Percentiles rank a stretch among this genome's conserved stretches.
Evolutionary conservation across 2,329 filamentous ascomycete genomes (phyloP).

Genomic region (Arachnopeziza araneosa): DNA sequence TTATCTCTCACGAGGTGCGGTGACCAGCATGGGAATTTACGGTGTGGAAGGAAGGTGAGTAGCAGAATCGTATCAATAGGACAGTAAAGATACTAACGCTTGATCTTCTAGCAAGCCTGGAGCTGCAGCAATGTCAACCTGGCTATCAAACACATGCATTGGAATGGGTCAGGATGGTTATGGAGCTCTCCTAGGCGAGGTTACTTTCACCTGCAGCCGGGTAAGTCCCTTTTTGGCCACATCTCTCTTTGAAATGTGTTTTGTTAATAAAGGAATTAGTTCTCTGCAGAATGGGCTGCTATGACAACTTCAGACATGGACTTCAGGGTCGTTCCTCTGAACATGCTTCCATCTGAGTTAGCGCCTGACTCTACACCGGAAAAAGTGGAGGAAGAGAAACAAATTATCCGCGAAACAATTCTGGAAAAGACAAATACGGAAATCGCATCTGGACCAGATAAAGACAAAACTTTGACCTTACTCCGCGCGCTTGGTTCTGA

Average conservation of each 20-base stretch:
- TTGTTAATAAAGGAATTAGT: not conserved
- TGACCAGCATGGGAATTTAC: conserved; percentile 4
- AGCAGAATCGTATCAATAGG: not conserved
- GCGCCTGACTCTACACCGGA: not conserved
- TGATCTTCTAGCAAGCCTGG: conserved; percentile 1
- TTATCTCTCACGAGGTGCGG: not conserved
- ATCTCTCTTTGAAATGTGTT: not conserved
- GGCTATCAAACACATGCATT: conserved; percentile 4
- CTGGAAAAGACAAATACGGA: not conserved
- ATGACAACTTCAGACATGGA: conserved; percentile 5
- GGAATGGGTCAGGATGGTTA: conserved; percentile 1
- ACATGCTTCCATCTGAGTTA: conserved; percentile 4
- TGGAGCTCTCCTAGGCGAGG: conserved; percentile 2
- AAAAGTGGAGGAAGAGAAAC: conserved; percentile 3
- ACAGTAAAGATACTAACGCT: not conserved
- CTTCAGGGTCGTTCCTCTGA: conserved; percentile 2
- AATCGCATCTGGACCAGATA: conserved; percentile 1
- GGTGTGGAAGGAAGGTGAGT: conserved; percentile 3
- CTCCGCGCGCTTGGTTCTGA: conserved; percentile 3
- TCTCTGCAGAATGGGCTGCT: conserved; percentile 5
- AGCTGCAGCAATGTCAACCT: conserved; percentile 4
- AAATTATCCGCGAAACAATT: conserved; percentile 5
- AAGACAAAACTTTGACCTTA: conserved; percentile 1
- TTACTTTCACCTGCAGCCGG: conserved; percentile 4
- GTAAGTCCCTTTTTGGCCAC: not conserved